A percentile compares a stretch with the other conserved stretches of the same genome.
Conservation (phyloP, 108 stramenopile genomes). For the Chaetoceros tenuissimus region DNA sequence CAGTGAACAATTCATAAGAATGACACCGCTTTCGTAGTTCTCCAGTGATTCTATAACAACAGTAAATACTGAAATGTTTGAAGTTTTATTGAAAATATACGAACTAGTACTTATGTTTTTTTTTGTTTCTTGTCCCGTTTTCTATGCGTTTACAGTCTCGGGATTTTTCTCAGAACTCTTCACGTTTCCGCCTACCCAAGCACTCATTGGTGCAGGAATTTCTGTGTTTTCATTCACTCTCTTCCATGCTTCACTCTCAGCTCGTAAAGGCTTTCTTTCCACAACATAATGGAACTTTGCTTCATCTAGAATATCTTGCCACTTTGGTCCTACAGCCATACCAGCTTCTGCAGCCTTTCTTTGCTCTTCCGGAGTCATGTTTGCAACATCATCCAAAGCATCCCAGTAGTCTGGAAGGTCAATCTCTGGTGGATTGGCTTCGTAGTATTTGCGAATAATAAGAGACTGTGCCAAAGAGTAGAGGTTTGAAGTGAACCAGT, state of each 20-base stretch:
- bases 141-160: no score
- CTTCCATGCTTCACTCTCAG: constrained; percentile 44
- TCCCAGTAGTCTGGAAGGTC: constrained; percentile 85
- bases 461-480: constrained; percentile 77
- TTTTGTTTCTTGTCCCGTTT: no score
- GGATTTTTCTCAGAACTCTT: no score
- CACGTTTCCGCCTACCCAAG: constrained; percentile 14
- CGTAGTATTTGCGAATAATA: constrained; percentile 63
- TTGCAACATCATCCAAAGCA: constrained; percentile 47
- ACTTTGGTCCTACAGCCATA: constrained; percentile 56
- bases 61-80: no score
- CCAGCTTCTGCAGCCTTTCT: constrained; percentile 71
- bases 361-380: constrained; percentile 71
- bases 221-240: constrained; percentile 11
- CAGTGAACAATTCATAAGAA: no score
- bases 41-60: no score
- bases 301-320: constrained; percentile 56
- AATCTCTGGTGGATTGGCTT: constrained; percentile 74
- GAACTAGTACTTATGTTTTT: no score
- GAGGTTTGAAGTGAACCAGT: constrained; percentile 92
- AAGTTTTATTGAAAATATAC: no score
- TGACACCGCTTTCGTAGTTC: no score
- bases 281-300: constrained; percentile 69
- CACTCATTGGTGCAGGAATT: constrained; percentile 25
- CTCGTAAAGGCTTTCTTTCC: constrained; percentile 53